Evolutionary conservation across 73 alveolate species (phyloP), one percentile per base, ranked within the genome.

Genomic region (Tetrahymena elliotti): DNA sequence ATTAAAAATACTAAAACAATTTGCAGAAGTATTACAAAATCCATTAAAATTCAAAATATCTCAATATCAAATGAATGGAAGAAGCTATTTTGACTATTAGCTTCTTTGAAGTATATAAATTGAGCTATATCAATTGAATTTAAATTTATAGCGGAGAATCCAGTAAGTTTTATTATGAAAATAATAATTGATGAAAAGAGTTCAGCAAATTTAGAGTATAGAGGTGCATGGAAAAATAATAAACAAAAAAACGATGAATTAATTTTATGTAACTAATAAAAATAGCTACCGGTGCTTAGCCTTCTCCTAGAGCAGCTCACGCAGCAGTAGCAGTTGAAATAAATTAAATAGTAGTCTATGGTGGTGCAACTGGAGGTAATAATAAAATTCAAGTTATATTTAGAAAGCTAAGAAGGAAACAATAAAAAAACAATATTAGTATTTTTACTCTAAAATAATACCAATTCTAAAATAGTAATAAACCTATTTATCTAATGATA

Each of bases 341-440:
- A 94, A 97, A 96, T 96, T 98, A 98, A 97, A 95, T 98, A 95
- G 99, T 98, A 16, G 98, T 98, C 39, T 98, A 98, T 97, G 99
- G 99, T 82, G 99, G 99, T 38, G 99, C 99, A 27, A 98, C 99
- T 38, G 99, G 99, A 93, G 99, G 99, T 97, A 98, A 93, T 84
- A 38, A 53, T 94, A 93, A 24, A n/a, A 39, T 84, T 38, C 34
- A 82, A 33, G 34, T 93, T 47, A 52, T 31, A 47, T 52, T 33
- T 68, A 39, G 33, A 84, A 84, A 11, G 33, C 83, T 84, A 27
- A 40, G 83, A 84, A 38, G 83, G 83, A 40, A 84, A 84, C 83
- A 84, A 84, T 84, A 84, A 40, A 40, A 84, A 40, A 40, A 22
- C 16, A 33, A 20, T 18, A 22, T 27, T 84, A 22, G 36, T 84